phyloP scores from a whole-genome alignment of 177 flowering plant species.

The Tripterygium wilfordii region DNA sequence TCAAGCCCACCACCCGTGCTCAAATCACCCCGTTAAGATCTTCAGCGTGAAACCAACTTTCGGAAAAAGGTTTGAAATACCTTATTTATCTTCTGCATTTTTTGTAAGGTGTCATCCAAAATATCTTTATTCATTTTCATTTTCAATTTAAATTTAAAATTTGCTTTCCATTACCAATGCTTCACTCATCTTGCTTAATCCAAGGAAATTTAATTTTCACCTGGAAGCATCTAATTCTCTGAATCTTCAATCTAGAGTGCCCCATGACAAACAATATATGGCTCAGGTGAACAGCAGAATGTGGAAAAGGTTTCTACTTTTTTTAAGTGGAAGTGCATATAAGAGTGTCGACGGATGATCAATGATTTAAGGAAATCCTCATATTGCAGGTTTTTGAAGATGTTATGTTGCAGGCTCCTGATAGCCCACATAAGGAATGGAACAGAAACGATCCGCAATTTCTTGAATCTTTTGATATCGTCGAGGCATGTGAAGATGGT shows the following conservation, averaged over 20 bases:
- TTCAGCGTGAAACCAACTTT: conserved; percentile 3
- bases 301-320: no score
- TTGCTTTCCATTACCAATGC: no score
- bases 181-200: not conserved
- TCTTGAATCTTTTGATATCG: no score
- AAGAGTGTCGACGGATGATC: no score
- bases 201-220: not conserved
- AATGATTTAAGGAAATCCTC: no score
- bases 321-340: no score
- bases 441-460: not conserved
- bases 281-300: conserved; percentile 3
- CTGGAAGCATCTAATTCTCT: conserved; percentile 5
- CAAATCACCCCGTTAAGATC: conserved; percentile 5
- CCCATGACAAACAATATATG: not conserved
- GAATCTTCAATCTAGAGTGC: conserved; percentile 6
- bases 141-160: no score
- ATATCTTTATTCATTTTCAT: not conserved
- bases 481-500: no score
- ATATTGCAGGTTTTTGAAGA: not conserved
- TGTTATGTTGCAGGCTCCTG: conserved; percentile 7
- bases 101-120: not conserved
- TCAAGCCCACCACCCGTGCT: conserved; percentile 12
- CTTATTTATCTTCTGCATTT: not conserved
- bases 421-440: not conserved
- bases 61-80: conserved; percentile 7